Evolutionary conservation across 352 stramenopile species (phyloP), one percentile per base, ranked within the genome.

Genomic region (Elongisporangium prolatum): DNA sequence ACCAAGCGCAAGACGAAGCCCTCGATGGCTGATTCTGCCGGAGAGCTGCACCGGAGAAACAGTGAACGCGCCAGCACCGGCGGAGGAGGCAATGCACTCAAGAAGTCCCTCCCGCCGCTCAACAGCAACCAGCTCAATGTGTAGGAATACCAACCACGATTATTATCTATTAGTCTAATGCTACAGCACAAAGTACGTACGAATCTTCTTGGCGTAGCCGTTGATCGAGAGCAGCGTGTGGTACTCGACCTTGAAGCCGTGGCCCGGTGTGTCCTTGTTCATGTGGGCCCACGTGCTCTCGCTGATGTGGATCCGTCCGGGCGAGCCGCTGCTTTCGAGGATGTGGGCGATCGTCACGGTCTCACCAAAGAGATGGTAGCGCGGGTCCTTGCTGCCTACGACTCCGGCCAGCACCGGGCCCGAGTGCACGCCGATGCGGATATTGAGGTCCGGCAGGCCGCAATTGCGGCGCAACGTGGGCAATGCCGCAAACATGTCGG

Each of bases 341-440:
- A 80, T 78, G 44, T 96, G 80, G 1, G 85, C 86, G 38, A 94
- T 90, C 21, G 80, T 96, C 56, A 94, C 84, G 1, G 87, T 90
- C 56, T 93, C 84, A 3, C 86, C 86, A 40, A 95, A 94, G 16
- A 96, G 67, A 44, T 96, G 87, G 49, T 92, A 97, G 10, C 86
- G 77, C 48, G 84, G 88, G 57, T 92, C 83, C 50, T 85, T 88
- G 44, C 73, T 88, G 8, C 89, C 89, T 1, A 96, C 86, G 20
- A 97, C 86, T 0, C 88, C 88, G 0, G 84, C 88, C 2, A 96
- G 64, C 28, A 97, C 77, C 0, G 77, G 73, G 1, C 88, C 89
- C 2, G 84, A 90, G 69, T 96, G 88, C 25, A 96, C 69, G 0
- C 83, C 86, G n/a, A 95, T 95, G 61, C 82, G 84, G 52, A 95